These are phyloP conservation scores for Pseudonectria foliicola DNA, from an alignment of 2,329 filamentous ascomycete species.

Conservation along the genomic window DNA sequence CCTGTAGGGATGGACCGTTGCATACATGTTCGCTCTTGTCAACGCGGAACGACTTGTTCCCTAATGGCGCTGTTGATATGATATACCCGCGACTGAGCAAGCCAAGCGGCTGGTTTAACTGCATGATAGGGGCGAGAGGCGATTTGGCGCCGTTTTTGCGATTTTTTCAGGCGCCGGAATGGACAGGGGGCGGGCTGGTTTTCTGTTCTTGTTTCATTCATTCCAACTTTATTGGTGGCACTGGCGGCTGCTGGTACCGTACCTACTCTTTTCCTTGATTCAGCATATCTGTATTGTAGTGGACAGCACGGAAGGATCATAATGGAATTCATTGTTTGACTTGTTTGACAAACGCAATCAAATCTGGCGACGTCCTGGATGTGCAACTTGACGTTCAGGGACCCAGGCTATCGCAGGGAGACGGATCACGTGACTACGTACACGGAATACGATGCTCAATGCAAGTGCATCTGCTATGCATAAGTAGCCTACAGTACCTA, in stretches of 20 bases:
- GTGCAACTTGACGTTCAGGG: too few species aligned
- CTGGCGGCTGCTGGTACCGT: slow-evolving; percentile 15
- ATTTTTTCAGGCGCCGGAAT: slow-evolving; percentile 19
- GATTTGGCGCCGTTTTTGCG: slow-evolving; percentile 19
- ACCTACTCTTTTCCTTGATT: slow-evolving; percentile 13
- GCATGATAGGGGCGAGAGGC: slow-evolving; percentile 3
- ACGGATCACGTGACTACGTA: too few species aligned
- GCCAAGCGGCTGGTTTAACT: slow-evolving; percentile 7
- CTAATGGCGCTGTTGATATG: slow-evolving; percentile 19
- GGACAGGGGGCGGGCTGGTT: slow-evolving; percentile 12
- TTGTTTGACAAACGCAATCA: too few species aligned
- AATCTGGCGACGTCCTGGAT: too few species aligned
- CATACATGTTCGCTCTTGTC: slow-evolving; percentile 17
- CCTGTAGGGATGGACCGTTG: slow-evolving; percentile 13
- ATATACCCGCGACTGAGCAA: slow-evolving; percentile 18
- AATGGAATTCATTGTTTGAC: slow-evolving; percentile 1
- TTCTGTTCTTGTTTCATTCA: slow-evolving; percentile 11
- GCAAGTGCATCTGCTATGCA: too few species aligned
- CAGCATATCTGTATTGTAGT: slow-evolving; percentile 7
- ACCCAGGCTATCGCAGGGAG: too few species aligned
- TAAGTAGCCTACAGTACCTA: too few species aligned
- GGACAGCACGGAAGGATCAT: slow-evolving; percentile 3
- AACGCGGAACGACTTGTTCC: slow-evolving; percentile 11
- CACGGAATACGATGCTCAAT: too few species aligned
- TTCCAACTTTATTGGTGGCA: slow-evolving; percentile 10